Conservation (phyloP, 2,329 filamentous ascomycete species). For the Penicillium sp. region DNA sequence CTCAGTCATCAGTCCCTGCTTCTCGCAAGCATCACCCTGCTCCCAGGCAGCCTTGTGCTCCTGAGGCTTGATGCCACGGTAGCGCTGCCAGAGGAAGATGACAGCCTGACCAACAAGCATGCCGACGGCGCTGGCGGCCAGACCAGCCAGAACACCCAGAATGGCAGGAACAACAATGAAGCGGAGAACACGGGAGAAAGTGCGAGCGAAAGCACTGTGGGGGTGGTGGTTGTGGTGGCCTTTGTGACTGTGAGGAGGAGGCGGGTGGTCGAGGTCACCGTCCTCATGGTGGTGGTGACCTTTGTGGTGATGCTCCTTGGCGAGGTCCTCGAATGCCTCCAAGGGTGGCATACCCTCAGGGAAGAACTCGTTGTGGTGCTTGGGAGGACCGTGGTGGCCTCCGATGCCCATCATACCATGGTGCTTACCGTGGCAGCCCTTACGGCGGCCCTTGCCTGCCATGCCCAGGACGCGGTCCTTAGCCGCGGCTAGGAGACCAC, state of each 20-base stretch:
- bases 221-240: constrained; percentile 38
- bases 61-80: constrained; percentile 40
- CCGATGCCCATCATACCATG: constrained; percentile 12
- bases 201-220: constrained; percentile 46
- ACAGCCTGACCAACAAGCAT: constrained; percentile 56
- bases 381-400: constrained; percentile 18
- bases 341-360: constrained; percentile 14
- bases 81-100: constrained; percentile 53
- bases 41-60: constrained; percentile 40
- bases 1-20: constrained; percentile 49
- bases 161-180: constrained; percentile 54
- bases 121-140: constrained; percentile 53
- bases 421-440: constrained; percentile 42
- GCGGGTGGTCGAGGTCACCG: constrained; percentile 11
- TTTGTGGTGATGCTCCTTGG: constrained; percentile 11
- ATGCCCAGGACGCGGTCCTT: constrained; percentile 45
- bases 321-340: constrained; percentile 14
- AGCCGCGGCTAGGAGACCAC: constrained; percentile 45
- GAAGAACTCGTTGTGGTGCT: constrained; percentile 14
- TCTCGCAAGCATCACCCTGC: constrained; percentile 49
- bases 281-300: background rate
- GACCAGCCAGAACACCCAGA: constrained; percentile 53
- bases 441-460: constrained; percentile 34
- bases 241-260: constrained; percentile 17
- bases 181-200: constrained; percentile 49